Conservation (phyloP, 192 early-diverging fungal species). For the Mortierella alpina region DNA sequence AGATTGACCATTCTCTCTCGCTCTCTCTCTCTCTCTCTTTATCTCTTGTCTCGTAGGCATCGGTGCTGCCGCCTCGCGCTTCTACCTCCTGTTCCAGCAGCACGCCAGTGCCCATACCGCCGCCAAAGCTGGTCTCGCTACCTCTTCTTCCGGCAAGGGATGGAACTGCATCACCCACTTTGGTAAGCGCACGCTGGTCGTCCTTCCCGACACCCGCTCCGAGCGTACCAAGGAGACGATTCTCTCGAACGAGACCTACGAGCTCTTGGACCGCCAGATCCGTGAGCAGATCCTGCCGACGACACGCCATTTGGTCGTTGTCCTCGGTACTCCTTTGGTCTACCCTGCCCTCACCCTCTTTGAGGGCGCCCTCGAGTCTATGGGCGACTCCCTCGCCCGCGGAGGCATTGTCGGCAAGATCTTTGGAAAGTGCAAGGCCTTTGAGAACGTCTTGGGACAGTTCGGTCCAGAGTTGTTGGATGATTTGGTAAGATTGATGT, state of each 20-base stretch:
- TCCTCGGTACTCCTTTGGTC: slow-evolving; percentile 81
- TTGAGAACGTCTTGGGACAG: slow-evolving; percentile 56
- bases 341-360: slow-evolving; percentile 79
- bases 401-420: slow-evolving; percentile 47
- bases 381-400: slow-evolving; percentile 45
- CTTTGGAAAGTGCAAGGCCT: slow-evolving; percentile 54
- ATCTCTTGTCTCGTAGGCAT: slow-evolving; percentile 48
- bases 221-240: slow-evolving; percentile 78
- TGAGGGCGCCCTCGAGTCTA: slow-evolving; percentile 72
- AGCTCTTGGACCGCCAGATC: slow-evolving; percentile 67
- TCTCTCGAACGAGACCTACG: slow-evolving; percentile 69
- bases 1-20: too few species aligned
- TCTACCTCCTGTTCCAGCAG: slow-evolving; percentile 89
- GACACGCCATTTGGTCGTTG: slow-evolving; percentile 75
- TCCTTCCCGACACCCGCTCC: slow-evolving; percentile 74
- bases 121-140: slow-evolving; percentile 63
- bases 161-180: slow-evolving; percentile 46
- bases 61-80: slow-evolving; percentile 75
- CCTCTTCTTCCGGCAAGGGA: slow-evolving; percentile 35
- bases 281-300: slow-evolving; percentile 62
- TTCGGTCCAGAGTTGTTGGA: slow-evolving; percentile 88
- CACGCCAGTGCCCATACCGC: slow-evolving; percentile 72
- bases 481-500: slow-evolving; percentile 79
- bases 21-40: neutral
- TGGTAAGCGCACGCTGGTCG: slow-evolving; percentile 44